Conservation (phyloP, 345 rosid genomes). For the Populus euphratica region DNA sequence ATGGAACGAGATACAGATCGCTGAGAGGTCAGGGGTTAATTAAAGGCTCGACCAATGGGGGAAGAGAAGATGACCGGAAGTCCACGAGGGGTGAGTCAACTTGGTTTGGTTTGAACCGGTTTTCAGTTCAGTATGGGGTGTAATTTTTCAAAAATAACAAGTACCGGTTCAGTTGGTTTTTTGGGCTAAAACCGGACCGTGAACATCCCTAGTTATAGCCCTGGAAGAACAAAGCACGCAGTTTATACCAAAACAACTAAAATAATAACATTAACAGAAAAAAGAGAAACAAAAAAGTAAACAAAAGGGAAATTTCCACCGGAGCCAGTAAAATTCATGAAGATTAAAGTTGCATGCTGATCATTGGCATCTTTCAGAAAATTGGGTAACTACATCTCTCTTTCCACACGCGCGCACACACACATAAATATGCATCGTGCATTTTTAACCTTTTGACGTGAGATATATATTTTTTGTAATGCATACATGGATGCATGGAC, state of each 20-base stretch:
- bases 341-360: not conserved
- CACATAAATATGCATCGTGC: no score
- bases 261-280: not conserved
- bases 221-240: not conserved
- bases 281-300: not conserved
- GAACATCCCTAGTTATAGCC: not conserved
- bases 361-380: not conserved
- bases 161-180: no score
- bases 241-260: not conserved
- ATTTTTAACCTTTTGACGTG: no score
- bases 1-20: no score
- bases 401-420: not conserved
- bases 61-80: no score
- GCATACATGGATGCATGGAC: not conserved
- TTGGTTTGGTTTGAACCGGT: no score
- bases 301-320: not conserved
- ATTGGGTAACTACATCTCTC: not conserved
- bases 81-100: no score
- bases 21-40: no score
- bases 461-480: not conserved
- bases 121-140: no score
- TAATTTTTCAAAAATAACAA: no score
- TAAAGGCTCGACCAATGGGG: no score
- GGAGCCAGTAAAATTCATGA: not conserved
- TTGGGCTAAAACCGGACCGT: no score